phyloP scores from a whole-genome alignment of 345 rosid species.

The Syzygium oleosum region DNA sequence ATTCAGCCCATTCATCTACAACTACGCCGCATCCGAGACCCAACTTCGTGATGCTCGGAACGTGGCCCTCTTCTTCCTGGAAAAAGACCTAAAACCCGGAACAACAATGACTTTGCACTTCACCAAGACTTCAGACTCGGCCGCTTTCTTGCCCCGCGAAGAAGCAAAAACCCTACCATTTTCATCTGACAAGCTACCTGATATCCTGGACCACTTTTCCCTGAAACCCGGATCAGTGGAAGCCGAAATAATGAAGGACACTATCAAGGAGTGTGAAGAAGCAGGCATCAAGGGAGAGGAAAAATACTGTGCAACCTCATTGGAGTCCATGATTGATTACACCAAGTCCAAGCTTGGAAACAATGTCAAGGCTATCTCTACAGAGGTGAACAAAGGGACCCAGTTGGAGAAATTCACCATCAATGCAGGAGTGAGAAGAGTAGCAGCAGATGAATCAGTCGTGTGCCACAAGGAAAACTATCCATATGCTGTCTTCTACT shows the following conservation, averaged over 20 bases:
- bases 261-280: constrained; percentile 62
- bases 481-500: constrained; percentile 69
- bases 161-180: constrained; percentile 58
- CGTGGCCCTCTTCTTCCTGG: constrained; percentile 74
- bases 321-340: constrained; percentile 82
- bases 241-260: constrained; percentile 55
- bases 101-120: constrained; percentile 52
- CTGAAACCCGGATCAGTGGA: constrained; percentile 51
- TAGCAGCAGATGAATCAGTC: constrained; percentile 20
- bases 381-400: constrained; percentile 42
- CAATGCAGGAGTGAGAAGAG: constrained; percentile 25
- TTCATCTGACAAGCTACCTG: constrained; percentile 46
- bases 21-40: constrained; percentile 43
- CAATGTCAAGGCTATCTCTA: constrained; percentile 40
- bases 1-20: constrained; percentile 13
- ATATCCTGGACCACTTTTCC: constrained; percentile 38
- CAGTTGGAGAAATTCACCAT: constrained; percentile 41
- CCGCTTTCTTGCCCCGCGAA: constrained; percentile 60
- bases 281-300: constrained; percentile 63
- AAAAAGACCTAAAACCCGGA: constrained; percentile 54
- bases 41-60: constrained; percentile 58
- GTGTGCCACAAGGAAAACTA: constrained; percentile 85
- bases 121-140: constrained; percentile 25
- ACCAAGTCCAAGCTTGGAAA: constrained; percentile 59
- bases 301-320: constrained; percentile 69